Base-by-base conservation (phyloP, 2,329 filamentous ascomycete species). In the Harringtonia lauricola region DNA sequence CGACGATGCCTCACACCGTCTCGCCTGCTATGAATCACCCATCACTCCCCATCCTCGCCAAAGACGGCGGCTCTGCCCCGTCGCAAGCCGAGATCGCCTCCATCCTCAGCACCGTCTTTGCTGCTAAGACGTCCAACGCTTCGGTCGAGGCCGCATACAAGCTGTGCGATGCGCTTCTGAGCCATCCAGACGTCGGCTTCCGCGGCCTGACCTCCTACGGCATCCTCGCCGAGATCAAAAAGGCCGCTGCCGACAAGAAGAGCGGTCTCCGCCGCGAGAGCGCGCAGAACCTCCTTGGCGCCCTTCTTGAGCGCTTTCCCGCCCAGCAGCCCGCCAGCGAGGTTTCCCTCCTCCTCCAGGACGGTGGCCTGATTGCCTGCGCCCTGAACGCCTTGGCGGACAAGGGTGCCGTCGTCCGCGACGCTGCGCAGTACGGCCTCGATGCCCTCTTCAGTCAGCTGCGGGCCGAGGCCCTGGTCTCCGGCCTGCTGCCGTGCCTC, bases 221-320 rank as follows among this genome's bases (percentile, higher is more conserved):
- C 51, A 59, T 80, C 51, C 56, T 78, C 24, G 60, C 66, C 54
- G 72, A 76, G 59, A 51, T 78, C 49, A 75, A 71, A 59, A 77
- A 94, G 72, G 86, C 86, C 31, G 88, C 90, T 4, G 68, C 72
- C 54, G 88, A 96, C 67, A 98, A 96, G 79, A 98, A 98, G 73
- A 89, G 81, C 63, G 83, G 83, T 15, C 74, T 83, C 33, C 79
- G 77, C 54, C 77, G 90, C 55, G 92, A 98, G 67, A 87, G 88
- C 57, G 84, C 89, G 52, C 94, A 96, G 79, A 94, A 95, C 62
- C 82, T 94, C 35, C 74, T 96, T 21, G 92, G 94, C 45, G 90
- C 94, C 43, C 71, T 98, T 38, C 90, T 96, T 56, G 92, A 98
- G 70, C 81, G 84, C 34, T 84, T 96, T 58, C 86, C 88, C 37